These are phyloP conservation scores for Gossypium bickii DNA, from an alignment of 345 rosid genomes.

Conservation along the genomic window DNA sequence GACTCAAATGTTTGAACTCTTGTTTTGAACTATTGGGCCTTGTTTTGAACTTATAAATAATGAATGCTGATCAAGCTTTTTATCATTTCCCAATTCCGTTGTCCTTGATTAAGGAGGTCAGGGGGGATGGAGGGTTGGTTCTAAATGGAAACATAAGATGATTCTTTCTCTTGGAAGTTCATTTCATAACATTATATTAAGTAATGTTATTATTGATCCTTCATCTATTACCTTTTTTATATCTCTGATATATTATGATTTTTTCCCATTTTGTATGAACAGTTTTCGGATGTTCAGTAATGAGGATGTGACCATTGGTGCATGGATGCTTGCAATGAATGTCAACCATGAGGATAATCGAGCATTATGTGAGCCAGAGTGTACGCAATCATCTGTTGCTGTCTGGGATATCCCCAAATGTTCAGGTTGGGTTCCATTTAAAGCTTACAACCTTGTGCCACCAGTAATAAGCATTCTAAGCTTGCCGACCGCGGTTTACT, in stretches of 20 bases:
- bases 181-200: constrained; percentile 9
- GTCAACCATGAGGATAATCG: constrained; percentile 76
- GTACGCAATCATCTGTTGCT: constrained; percentile 65
- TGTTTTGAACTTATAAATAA: background rate
- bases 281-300: constrained; percentile 97
- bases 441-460: background rate
- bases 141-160: background rate
- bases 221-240: background rate
- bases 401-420: constrained; percentile 95
- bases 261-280: constrained; percentile 20
- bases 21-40: background rate
- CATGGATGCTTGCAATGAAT: constrained; percentile 99
- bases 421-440: constrained; percentile 58
- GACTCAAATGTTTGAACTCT: background rate
- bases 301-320: constrained; percentile 91
- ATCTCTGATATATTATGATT: background rate
- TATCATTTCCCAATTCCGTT: background rate
- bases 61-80: background rate
- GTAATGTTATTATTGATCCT: background rate
- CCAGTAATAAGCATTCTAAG: background rate
- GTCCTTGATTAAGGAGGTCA: background rate
- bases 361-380: constrained; percentile 62
- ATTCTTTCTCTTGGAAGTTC: background rate
- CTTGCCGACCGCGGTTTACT: background rate
- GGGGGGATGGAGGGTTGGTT: background rate